phyloP scores from a whole-genome alignment of 1,284 basidiomycete genomes.

The Rhodotorula sp. region DNA sequence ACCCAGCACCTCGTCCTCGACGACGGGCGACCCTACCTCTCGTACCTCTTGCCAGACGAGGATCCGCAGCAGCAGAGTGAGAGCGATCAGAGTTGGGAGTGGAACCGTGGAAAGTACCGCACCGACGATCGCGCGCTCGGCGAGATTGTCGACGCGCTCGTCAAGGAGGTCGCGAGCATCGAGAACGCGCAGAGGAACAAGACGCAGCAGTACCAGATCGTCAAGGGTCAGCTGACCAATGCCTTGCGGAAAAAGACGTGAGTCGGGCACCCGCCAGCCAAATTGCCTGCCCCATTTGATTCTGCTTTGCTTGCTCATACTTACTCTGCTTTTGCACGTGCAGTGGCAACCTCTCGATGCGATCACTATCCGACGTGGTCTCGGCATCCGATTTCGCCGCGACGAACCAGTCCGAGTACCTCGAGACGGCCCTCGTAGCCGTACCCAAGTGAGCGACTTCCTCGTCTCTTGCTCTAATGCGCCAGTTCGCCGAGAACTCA shows the following conservation, averaged over 20 bases:
- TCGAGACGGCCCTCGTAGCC: conserved; percentile 89
- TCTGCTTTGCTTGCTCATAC: neutral
- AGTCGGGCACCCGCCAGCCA: conserved; percentile 44
- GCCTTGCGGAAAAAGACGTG: conserved; percentile 93
- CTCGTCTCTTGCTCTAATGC: too few species aligned
- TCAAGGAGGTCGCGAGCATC: conserved; percentile 43
- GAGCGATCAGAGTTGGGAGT: conserved; percentile 27
- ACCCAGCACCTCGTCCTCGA: conserved; percentile 53
- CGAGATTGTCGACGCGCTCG: conserved; percentile 41
- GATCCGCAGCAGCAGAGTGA: neutral
- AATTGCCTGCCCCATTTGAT: too few species aligned
- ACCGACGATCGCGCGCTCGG: conserved; percentile 32
- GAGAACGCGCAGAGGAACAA: conserved; percentile 62
- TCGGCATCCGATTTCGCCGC: conserved; percentile 76
- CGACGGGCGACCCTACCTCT: conserved; percentile 42
- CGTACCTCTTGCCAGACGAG: conserved; percentile 34
- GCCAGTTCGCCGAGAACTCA: neutral
- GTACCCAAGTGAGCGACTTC: conserved; percentile 73
- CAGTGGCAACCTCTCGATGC: conserved; percentile 90
- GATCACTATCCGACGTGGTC: conserved; percentile 82
- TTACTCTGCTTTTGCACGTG: fast-evolving
- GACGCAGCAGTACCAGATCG: conserved; percentile 85
- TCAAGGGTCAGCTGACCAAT: conserved; percentile 88
- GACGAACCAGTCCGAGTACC: conserved; percentile 75
- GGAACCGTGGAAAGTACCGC: conserved; percentile 44